Conservation (phyloP, 2,329 filamentous ascomycete genomes). For the Mollisia scopiformis region DNA sequence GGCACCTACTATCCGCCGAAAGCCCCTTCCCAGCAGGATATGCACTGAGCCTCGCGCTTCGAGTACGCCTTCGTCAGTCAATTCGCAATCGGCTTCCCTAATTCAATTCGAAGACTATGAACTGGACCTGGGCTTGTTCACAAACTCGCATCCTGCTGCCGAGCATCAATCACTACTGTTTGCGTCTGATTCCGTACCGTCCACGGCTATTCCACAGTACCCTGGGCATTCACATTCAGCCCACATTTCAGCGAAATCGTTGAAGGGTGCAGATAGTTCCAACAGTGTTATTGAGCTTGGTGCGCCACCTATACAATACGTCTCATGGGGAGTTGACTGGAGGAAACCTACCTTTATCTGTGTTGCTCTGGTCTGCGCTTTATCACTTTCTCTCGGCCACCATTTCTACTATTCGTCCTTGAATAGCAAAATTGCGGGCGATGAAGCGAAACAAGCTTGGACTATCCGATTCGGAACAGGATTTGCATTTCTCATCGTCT, state of each 20-base stretch:
- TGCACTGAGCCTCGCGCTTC: no score
- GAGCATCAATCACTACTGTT: not conserved
- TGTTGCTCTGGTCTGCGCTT: not conserved
- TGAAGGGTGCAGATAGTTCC: not conserved
- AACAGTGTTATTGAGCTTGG: not conserved
- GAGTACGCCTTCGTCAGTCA: no score
- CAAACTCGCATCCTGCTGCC: not conserved
- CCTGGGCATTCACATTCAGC: not conserved
- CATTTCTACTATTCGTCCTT: slow-evolving; percentile 19
- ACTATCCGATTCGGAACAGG: slow-evolving; percentile 21
- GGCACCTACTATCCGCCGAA: no score
- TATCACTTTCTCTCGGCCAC: slow-evolving; percentile 14
- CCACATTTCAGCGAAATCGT: not conserved
- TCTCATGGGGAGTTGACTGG: not conserved
- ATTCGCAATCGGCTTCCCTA: no score
- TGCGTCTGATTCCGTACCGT: not conserved
- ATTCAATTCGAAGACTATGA: not conserved
- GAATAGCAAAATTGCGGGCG: slow-evolving; percentile 2
- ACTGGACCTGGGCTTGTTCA: not conserved
- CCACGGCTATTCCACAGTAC: not conserved
- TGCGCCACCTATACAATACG: not conserved
- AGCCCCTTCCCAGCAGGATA: no score
- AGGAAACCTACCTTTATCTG: not conserved
- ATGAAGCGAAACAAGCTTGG: slow-evolving; percentile 16
- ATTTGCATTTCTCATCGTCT: slow-evolving; percentile 20